Percentiles rank a stretch among this genome's conserved stretches.
These are phyloP conservation scores for Lodderomyces theae DNA, from an alignment of 1,139 yeast species.

Conservation along the genomic window DNA sequence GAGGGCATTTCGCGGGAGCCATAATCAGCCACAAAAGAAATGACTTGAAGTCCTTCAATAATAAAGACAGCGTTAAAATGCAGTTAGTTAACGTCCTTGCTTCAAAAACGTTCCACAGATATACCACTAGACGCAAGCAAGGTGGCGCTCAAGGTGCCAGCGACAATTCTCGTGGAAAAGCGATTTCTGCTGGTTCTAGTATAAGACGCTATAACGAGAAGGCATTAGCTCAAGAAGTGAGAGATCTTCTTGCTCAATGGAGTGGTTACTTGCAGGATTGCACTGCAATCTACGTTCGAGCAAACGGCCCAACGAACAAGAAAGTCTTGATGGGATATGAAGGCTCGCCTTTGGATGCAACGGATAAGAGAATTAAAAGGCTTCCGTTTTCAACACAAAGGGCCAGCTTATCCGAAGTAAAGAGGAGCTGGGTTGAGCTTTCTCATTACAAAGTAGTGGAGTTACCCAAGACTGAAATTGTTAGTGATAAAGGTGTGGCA, in stretches of 20 bases:
- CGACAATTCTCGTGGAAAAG: conserved; percentile 91
- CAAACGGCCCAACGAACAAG: conserved; percentile 71
- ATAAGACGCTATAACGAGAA: conserved; percentile 88
- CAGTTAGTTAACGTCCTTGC: conserved; percentile 65
- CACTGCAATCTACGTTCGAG: conserved; percentile 73
- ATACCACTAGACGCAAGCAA: conserved; percentile 94
- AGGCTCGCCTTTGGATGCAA: conserved; percentile 44
- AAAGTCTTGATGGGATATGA: conserved; percentile 68
- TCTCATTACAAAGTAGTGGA: conserved; percentile 57
- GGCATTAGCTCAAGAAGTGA: conserved; percentile 73
- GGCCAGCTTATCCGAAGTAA: conserved; percentile 81
- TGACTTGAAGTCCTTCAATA: conserved; percentile 45
- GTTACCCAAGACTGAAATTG: conserved; percentile 47
- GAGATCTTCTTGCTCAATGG: conserved; percentile 70
- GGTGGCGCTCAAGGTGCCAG: conserved; percentile 96
- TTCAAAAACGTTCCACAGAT: conserved; percentile 89
- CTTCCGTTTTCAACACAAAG: conserved; percentile 90
- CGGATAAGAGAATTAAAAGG: conserved; percentile 57
- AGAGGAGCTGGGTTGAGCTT: conserved; percentile 79
- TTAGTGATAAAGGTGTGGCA: conserved; percentile 23
- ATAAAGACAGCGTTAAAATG: conserved; percentile 43
- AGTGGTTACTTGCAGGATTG: conserved; percentile 53
- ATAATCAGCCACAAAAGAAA: conserved; percentile 71
- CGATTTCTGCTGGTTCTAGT: conserved; percentile 93
- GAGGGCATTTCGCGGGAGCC: conserved; percentile 98